Base-by-base conservation (phyloP, 306 rosid genomes). In the Ochetophila trinervis region DNA sequence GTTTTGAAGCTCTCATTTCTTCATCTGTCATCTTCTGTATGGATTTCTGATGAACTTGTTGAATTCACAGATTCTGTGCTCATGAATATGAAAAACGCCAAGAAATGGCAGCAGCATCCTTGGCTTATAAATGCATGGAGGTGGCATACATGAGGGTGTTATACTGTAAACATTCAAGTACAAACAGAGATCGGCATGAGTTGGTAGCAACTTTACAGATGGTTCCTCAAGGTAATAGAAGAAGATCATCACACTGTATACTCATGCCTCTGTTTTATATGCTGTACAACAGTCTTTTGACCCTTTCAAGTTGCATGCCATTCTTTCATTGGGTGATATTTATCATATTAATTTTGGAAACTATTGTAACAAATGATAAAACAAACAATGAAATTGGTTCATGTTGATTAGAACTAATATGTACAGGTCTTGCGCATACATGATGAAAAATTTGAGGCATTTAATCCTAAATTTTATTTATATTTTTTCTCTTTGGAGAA, bases 61-160 rank as follows among this genome's bases (percentile, higher is more conserved):
- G 65, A 66, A 66, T 86, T 17, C 23, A 59, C 85, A 91, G 97
- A 77, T 80, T 75, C 55, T 91, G 96, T 83, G 96, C 88, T 62
- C 78, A 53, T 66, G 91, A 78, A 81, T 91, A 80, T 53, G 91
- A 88, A 80, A 66, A 61, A 36, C 69, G 76, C 51, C 71, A 69
- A 64, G 97, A 91, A 84, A 83, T 82, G 87, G 95, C 88, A 27
- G 73, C 85, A 24, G 96, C 97, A 69, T 78, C 96, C 68, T 82
- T 91, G 91, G 96, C 91, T 20, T 91, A 80, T 79, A 91, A 91
- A 85, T 91, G 97, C 85, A 70, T 88, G 84, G 96, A 87, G 82
- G 95, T 88, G 74, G 83, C 95, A 59, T 83, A 77, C 79, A 78
- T 86, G 91, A 83, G 88, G 80, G 77, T 86, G 45, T 83, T 87